Percentiles rank a stretch among this genome's conserved stretches.
These are phyloP conservation scores for Henckelia pumila DNA, from an alignment of 257 asterid genomes.

Conservation along the genomic window DNA sequence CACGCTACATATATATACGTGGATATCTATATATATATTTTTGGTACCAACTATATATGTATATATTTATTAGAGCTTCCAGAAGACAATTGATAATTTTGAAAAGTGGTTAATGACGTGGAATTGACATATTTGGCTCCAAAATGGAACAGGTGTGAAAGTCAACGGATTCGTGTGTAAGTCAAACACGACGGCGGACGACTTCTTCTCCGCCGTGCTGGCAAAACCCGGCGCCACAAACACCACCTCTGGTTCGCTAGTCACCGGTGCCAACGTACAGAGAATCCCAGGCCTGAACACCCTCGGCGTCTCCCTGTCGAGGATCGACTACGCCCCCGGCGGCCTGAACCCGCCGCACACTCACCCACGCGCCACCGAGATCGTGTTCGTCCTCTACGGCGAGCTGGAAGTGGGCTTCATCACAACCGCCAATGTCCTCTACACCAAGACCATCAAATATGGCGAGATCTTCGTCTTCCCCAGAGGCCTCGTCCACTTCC, in stretches of 20 bases:
- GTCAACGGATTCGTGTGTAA: slow-evolving; percentile 69
- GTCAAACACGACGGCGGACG: slow-evolving; percentile 50
- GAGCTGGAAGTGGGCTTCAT: slow-evolving; percentile 70
- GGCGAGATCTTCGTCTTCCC: slow-evolving; percentile 73
- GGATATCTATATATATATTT: too few species aligned
- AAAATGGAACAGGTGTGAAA: slow-evolving; percentile 37
- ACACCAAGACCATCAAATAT: slow-evolving; percentile 49
- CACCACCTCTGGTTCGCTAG: slow-evolving; percentile 54
- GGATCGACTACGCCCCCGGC: slow-evolving; percentile 79
- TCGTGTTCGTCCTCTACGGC: slow-evolving; percentile 67
- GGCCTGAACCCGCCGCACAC: slow-evolving; percentile 88
- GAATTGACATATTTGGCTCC: background rate
- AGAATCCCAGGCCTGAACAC: slow-evolving; percentile 82
- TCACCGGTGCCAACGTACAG: slow-evolving; percentile 65
- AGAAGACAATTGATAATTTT: too few species aligned
- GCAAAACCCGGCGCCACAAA: slow-evolving; percentile 62
- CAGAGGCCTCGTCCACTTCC: slow-evolving; percentile 77
- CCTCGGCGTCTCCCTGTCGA: slow-evolving; percentile 64
- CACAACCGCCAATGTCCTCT: slow-evolving; percentile 51
- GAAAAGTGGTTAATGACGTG: background rate
- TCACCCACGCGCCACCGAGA: slow-evolving; percentile 90
- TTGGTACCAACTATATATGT: too few species aligned
- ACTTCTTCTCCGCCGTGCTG: slow-evolving; percentile 51
- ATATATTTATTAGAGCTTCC: too few species aligned
- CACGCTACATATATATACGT: too few species aligned